Evolutionary conservation across 306 rosid genomes (phyloP), one percentile per base, ranked within the genome.

Genomic region (Luffa aegyptiaca): DNA sequence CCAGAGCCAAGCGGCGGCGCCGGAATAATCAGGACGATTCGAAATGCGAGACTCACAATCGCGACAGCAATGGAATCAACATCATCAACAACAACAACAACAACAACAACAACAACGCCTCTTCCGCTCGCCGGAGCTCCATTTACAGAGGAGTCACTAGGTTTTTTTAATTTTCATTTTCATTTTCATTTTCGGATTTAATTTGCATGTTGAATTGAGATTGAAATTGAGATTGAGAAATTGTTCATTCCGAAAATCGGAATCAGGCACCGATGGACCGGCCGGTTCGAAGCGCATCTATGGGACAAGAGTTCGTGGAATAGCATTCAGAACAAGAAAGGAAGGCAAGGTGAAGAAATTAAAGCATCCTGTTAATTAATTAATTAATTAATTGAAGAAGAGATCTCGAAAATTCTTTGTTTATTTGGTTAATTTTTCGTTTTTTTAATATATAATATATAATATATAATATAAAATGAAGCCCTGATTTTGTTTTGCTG

Each of bases 281-380:
- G 99, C 31, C 88, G 98, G 83, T 96, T 85, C 82, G 99, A 95
- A 88, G 99, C 99, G 78, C 97, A 95, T 70, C 90, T 95, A 14
- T 96, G 99, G 99, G 99, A 96, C 75, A 96, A 96, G 88, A 88
- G 82, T 68, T 89, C 91, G 5, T 93, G 98, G 99, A 96, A 96
- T 80, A 89, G 33, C 81, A 77, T 90, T 82, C 98, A 93, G 85
- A 91, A 84, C 87, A 96, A 96, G 83, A 96, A 91, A 82, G 99
- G 99, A 80, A 83, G 90, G 62, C 99, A 96, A 89, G 99, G 99
- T 96, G 70, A 77, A 20, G 75, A 78, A 36, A 52, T 21, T 17
- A 57, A 14, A 20, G 2, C 2, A 45, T 8, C 35, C 66, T 61
- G 14, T 61, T 31, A 36, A 37, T 65, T 65, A 37, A 26, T 8